Evolutionary conservation across 176 grass and related monocot species (phyloP).

Genomic region (Microstegium vimineum): DNA sequence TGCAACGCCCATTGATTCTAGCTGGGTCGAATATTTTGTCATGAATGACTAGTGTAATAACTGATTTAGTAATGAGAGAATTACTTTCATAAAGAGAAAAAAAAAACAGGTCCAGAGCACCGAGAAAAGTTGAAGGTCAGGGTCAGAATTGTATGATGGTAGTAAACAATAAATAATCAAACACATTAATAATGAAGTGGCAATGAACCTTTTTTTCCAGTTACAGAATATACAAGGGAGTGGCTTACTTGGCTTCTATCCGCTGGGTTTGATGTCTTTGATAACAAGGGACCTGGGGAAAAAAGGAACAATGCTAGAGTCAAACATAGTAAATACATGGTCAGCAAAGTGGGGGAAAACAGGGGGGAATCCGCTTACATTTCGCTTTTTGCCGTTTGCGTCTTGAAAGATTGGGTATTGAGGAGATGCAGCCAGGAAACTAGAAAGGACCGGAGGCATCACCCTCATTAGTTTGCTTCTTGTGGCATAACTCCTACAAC

Average conservation of each 20-base stretch:
- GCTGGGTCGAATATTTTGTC: background rate
- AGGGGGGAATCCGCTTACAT: constrained; percentile 26
- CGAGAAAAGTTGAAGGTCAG: background rate
- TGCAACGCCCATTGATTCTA: background rate
- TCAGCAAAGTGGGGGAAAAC: background rate
- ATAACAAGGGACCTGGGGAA: constrained; percentile 57
- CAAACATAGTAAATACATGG: background rate
- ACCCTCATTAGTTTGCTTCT: background rate
- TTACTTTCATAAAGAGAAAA: background rate
- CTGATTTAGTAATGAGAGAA: background rate
- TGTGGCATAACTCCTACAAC: background rate
- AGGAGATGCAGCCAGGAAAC: constrained; percentile 6
- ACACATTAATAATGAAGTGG: background rate
- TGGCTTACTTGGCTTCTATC: constrained; percentile 57
- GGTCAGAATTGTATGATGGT: background rate
- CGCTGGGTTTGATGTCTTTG: constrained; percentile 48
- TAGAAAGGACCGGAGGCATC: constrained; percentile 3
- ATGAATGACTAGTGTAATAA: background rate
- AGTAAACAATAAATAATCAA: background rate
- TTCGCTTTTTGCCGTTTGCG: constrained; percentile 30
- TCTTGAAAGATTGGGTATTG: background rate
- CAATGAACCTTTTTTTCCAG: background rate
- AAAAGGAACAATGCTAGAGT: background rate
- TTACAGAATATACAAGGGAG: background rate
- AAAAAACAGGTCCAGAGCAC: background rate